Conservation (phyloP, 441 rosid genomes). For the Biscutella auriculata region DNA sequence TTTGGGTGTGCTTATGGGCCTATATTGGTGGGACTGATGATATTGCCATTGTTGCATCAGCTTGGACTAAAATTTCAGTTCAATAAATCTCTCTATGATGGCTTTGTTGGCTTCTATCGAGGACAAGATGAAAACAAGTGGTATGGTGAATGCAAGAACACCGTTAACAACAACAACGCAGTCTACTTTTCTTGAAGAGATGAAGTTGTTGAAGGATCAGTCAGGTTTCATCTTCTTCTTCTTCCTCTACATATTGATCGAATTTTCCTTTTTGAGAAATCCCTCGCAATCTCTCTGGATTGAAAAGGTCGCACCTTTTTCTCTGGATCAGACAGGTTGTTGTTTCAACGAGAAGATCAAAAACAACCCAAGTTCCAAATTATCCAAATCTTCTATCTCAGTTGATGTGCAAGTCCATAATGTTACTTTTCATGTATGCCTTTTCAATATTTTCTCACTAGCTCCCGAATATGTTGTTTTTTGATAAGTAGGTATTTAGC, state of each 20-base stretch:
- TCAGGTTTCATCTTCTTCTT: conserved; percentile 45
- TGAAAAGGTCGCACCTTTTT: neutral
- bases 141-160: conserved; percentile 25
- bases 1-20: conserved; percentile 39
- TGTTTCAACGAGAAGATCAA: conserved; percentile 74
- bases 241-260: neutral
- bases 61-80: conserved; percentile 73
- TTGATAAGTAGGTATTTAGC: no score
- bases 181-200: conserved; percentile 57
- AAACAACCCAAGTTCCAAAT: conserved; percentile 80
- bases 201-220: conserved; percentile 80
- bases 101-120: conserved; percentile 39
- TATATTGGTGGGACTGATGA: conserved; percentile 61
- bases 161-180: conserved; percentile 11
- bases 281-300: neutral
- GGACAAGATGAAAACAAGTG: conserved; percentile 46
- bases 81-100: conserved; percentile 33
- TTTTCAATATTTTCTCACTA: neutral
- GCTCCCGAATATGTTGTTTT: no score
- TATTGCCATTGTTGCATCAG: conserved; percentile 61
- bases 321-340: conserved; percentile 41
- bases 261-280: neutral
- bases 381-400: conserved; percentile 90
- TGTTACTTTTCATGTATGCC: conserved; percentile 69
- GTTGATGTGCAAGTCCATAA: conserved; percentile 89